phyloP scores from a whole-genome alignment of 2,329 filamentous ascomycete species.

The Ciborinia camelliae region DNA sequence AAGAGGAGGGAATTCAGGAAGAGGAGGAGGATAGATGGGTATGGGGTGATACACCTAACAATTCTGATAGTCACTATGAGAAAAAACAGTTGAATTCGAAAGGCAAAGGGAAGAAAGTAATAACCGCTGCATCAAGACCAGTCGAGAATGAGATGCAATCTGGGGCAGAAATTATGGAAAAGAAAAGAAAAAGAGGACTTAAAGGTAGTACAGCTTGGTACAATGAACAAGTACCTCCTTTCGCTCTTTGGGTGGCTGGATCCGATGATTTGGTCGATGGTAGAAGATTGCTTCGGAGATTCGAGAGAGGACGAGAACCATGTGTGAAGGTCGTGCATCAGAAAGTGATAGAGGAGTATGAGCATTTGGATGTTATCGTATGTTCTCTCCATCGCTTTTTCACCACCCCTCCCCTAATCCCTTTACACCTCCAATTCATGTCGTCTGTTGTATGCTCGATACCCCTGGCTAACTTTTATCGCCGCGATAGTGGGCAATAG shows the following conservation, averaged over 20 bases:
- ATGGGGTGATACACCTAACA: conserved; percentile 23
- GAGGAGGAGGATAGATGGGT: conserved; percentile 45
- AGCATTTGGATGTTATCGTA: conserved; percentile 82
- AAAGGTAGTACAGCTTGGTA: conserved; percentile 72
- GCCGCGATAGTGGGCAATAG: conserved; percentile 69
- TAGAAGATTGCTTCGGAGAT: conserved; percentile 65
- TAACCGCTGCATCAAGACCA: conserved; percentile 5
- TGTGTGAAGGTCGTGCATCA: conserved; percentile 75
- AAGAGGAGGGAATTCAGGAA: conserved; percentile 63
- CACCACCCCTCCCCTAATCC: too few relatives aligned
- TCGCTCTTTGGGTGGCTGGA: conserved; percentile 86
- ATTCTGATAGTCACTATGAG: background rate
- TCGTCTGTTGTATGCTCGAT: background rate
- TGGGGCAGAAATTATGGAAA: conserved; percentile 36
- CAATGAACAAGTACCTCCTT: conserved; percentile 70
- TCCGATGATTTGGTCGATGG: conserved; percentile 84
- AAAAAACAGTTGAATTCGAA: background rate
- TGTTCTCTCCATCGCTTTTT: background rate
- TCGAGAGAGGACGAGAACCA: conserved; percentile 75
- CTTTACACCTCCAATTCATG: too few relatives aligned
- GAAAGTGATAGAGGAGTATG: conserved; percentile 81
- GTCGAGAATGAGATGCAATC: conserved; percentile 30
- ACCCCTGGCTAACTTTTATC: background rate
- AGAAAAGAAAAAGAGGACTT: conserved; percentile 22
- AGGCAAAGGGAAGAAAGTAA: conserved; percentile 6